Conservation (phyloP, 2,329 filamentous ascomycete genomes). For the Ceratocystis lukuohia region DNA sequence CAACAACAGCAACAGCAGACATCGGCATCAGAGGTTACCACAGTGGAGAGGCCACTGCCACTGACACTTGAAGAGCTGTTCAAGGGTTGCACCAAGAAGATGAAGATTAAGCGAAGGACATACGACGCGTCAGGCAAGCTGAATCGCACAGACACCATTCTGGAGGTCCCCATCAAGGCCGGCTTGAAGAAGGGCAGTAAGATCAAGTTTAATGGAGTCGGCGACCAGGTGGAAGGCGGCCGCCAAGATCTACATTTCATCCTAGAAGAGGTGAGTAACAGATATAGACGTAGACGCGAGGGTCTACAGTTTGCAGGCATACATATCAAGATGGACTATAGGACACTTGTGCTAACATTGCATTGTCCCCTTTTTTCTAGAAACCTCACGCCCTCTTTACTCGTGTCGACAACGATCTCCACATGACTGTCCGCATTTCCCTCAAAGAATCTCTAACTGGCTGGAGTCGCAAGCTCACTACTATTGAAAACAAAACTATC, state of each 20-base stretch:
- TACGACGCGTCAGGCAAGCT: slow-evolving; percentile 68
- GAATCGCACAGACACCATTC: slow-evolving; percentile 71
- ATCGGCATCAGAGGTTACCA: slow-evolving; percentile 60
- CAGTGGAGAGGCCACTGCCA: slow-evolving; percentile 71
- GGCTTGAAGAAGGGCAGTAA: slow-evolving; percentile 94
- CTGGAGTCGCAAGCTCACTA: slow-evolving; percentile 82
- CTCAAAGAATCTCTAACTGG: slow-evolving; percentile 92
- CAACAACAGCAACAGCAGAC: slow-evolving; percentile 35
- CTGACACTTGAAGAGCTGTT: slow-evolving; percentile 81
- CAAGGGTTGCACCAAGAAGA: slow-evolving; percentile 81
- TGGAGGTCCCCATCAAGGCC: slow-evolving; percentile 91
- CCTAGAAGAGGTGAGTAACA: slow-evolving; percentile 65
- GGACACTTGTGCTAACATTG: slow-evolving; percentile 28
- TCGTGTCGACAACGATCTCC: slow-evolving; percentile 77
- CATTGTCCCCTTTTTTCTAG: slow-evolving; percentile 33
- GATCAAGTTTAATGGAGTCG: slow-evolving; percentile 96
- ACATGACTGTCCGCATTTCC: slow-evolving; percentile 63
- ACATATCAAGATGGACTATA: too few species aligned
- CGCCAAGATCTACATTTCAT: slow-evolving; percentile 94
- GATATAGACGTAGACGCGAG: not conserved
- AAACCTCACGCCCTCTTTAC: slow-evolving; percentile 76
- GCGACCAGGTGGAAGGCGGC: slow-evolving; percentile 91
- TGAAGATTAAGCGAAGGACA: slow-evolving; percentile 95
- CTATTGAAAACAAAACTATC: slow-evolving; percentile 83
- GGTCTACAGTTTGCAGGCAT: not conserved